Percentiles rank a stretch among this genome's conserved stretches.
Conservation (phyloP, 208 protist species). For the Trypanosomatidae sp. region DNA sequence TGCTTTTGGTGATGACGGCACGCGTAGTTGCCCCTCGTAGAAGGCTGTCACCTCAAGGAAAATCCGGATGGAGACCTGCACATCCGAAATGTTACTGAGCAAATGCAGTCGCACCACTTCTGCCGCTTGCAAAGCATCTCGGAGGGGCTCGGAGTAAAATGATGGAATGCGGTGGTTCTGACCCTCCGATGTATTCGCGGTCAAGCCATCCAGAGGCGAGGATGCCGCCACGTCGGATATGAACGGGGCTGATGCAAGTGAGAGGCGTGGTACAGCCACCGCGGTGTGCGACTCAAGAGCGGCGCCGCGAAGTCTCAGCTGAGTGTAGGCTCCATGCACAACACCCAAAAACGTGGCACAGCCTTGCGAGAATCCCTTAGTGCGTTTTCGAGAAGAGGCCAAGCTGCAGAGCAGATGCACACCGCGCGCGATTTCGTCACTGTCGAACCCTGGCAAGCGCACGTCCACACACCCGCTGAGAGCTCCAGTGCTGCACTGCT, state of each 20-base stretch:
- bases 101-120: slow-evolving; percentile 40
- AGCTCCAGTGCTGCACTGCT: slow-evolving; percentile 16
- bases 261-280: neutral
- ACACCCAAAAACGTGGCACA: slow-evolving; percentile 48
- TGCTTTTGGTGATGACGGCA: neutral
- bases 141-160: slow-evolving; percentile 26
- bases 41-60: slow-evolving; percentile 35
- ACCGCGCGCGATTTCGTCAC: slow-evolving; percentile 54
- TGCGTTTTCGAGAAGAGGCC: slow-evolving; percentile 49
- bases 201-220: neutral
- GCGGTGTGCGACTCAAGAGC: neutral
- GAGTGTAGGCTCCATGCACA: slow-evolving; percentile 33
- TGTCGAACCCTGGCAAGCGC: slow-evolving; percentile 53
- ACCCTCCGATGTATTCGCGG: neutral
- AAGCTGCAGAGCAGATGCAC: slow-evolving; percentile 59
- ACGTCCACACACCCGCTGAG: slow-evolving; percentile 47
- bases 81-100: slow-evolving; percentile 35
- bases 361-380: slow-evolving; percentile 41
- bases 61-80: slow-evolving; percentile 42
- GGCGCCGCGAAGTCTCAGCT: slow-evolving; percentile 6
- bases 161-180: slow-evolving; percentile 6
- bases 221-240: neutral
- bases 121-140: slow-evolving; percentile 35
- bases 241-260: neutral
- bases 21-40: slow-evolving; percentile 28